A percentile compares a stretch with the other conserved stretches of the same genome.
phyloP scores from a whole-genome alignment of 495 filamentous ascomycete genomes.

The Elaphomyces granulatus region DNA sequence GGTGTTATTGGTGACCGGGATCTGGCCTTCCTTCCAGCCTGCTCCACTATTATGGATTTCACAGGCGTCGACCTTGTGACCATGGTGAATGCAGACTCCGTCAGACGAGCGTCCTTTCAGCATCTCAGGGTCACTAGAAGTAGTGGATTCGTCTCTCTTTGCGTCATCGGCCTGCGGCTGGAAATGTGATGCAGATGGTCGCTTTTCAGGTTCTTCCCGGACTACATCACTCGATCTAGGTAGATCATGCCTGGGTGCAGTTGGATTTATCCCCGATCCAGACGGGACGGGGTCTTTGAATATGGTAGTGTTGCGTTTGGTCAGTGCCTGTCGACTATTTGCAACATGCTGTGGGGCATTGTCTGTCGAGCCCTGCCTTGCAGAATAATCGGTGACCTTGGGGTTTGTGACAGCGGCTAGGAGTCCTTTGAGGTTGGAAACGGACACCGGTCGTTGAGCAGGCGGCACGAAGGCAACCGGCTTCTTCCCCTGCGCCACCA shows the following conservation, averaged over 20 bases:
- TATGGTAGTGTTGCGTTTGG: slow-evolving; percentile 47
- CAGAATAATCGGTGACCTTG: slow-evolving; percentile 21
- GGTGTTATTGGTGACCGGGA: too few species aligned
- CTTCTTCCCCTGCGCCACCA: slow-evolving; percentile 29
- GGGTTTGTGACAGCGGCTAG: slow-evolving; percentile 27
- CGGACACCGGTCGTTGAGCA: slow-evolving; percentile 48
- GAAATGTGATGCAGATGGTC: neutral
- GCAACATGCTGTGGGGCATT: slow-evolving; percentile 17
- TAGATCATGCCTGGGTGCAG: slow-evolving; percentile 26
- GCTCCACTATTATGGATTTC: too few species aligned
- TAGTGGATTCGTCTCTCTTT: too few species aligned
- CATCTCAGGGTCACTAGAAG: too few species aligned
- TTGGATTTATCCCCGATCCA: slow-evolving; percentile 18
- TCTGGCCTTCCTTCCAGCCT: too few species aligned
- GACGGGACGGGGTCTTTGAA: slow-evolving; percentile 43
- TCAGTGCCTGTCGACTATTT: slow-evolving; percentile 32
- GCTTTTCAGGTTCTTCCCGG: slow-evolving; percentile 1
- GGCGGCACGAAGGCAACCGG: slow-evolving; percentile 40
- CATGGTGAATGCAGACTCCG: too few species aligned
- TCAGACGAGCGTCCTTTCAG: too few species aligned
- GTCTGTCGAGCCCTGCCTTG: slow-evolving; percentile 19
- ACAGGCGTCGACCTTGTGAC: too few species aligned
- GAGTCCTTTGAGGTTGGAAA: slow-evolving; percentile 30
- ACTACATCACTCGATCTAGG: slow-evolving; percentile 9
- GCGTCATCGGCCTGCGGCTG: neutral